These are phyloP conservation scores for Hirschfeldia incana DNA, from an alignment of 345 rosid genomes.

Conservation along the genomic window DNA sequence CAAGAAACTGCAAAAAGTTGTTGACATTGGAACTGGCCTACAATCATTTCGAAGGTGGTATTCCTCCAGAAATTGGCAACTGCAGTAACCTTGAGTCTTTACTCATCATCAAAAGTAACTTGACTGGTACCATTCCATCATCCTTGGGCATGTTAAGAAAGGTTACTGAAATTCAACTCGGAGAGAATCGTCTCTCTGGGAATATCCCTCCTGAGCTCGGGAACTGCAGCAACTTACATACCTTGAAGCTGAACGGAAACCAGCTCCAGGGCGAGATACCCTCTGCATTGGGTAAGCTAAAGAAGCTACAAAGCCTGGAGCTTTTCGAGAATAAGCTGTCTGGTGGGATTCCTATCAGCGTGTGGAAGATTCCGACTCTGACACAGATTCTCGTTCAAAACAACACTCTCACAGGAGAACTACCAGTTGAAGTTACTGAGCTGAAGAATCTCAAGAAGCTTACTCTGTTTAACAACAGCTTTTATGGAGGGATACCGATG, in stretches of 20 bases:
- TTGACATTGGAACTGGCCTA: constrained; percentile 49
- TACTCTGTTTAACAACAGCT: constrained; percentile 51
- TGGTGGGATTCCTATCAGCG: constrained; percentile 65
- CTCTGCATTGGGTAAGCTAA: constrained; percentile 51
- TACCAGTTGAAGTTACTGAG: constrained; percentile 63
- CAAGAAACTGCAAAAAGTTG: constrained; percentile 50
- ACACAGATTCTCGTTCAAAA: constrained; percentile 46
- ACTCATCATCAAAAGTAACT: constrained; percentile 43
- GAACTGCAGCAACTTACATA: constrained; percentile 58
- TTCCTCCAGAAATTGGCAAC: constrained; percentile 62
- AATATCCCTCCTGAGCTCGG: constrained; percentile 67
- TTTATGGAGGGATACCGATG: constrained; percentile 62
- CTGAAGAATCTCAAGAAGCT: constrained; percentile 56
- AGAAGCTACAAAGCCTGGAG: constrained; percentile 48
- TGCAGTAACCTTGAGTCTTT: constrained; percentile 53
- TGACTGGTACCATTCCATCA: constrained; percentile 66
- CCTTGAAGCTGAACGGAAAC: constrained; percentile 46
- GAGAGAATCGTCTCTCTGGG: constrained; percentile 64
- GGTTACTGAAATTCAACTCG: constrained; percentile 48
- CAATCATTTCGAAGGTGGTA: constrained; percentile 54
- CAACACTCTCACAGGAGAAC: constrained; percentile 66
- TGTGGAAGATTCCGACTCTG: constrained; percentile 71
- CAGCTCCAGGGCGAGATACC: constrained; percentile 73
- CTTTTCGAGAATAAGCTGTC: constrained; percentile 59
- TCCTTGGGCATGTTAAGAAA: constrained; percentile 52